Percentiles rank a stretch among this genome's conserved stretches.
Evolutionary conservation across 139 green algal genomes (phyloP).

Genomic region (Gonium pectorale): DNA sequence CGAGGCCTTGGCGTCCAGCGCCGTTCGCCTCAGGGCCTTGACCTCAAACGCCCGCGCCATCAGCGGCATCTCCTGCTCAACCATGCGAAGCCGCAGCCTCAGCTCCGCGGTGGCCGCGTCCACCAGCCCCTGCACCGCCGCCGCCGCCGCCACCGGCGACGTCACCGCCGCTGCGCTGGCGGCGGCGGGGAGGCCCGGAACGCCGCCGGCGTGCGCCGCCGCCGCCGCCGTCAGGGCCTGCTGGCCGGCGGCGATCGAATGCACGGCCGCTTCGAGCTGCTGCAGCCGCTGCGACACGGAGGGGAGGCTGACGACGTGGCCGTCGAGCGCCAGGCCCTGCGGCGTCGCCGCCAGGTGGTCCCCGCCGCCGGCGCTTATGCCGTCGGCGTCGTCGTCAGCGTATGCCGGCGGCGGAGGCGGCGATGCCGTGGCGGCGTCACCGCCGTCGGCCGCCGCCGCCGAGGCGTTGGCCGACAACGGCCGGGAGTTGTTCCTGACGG

Average conservation of each 20-base stretch:
- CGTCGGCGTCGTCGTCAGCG: too few species aligned
- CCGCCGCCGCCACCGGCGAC: background rate
- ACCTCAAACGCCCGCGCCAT: conserved; percentile 29
- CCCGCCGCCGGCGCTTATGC: too few species aligned
- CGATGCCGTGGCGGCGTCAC: background rate
- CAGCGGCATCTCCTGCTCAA: conserved; percentile 30
- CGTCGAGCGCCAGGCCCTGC: background rate
- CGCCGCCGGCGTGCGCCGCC: background rate
- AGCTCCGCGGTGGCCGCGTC: conserved; percentile 25
- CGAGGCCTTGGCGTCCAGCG: conserved; percentile 4
- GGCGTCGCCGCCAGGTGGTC: background rate
- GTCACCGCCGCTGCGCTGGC: background rate
- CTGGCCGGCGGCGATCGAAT: background rate
- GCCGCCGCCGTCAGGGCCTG: conserved; percentile 33
- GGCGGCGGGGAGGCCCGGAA: too few species aligned
- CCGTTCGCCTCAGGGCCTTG: conserved; percentile 10
- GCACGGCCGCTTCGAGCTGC: conserved; percentile 23
- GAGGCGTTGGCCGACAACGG: background rate
- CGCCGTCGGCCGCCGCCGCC: background rate
- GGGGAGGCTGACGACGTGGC: background rate
- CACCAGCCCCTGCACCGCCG: conserved; percentile 21
- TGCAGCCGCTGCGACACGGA: conserved; percentile 11
- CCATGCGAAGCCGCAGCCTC: background rate
- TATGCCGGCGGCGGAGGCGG: too few species aligned
- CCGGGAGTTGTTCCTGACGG: background rate